Conservation (phyloP, 1,284 basidiomycete species). For the Heterobasidion occidentale region DNA sequence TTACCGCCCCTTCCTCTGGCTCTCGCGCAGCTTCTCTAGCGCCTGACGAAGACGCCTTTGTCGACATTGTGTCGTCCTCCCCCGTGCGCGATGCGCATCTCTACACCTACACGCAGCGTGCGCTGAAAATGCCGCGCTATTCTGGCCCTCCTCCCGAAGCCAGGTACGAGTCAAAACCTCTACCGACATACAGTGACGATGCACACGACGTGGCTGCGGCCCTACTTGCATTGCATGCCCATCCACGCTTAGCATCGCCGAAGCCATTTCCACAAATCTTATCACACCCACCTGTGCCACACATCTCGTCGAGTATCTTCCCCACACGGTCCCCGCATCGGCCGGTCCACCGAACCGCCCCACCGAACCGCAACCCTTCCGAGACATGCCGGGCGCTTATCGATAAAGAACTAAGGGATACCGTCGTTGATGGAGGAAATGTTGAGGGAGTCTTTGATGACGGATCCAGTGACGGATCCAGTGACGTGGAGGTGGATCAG, state of each 20-base stretch:
- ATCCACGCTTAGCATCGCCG: constrained; percentile 6
- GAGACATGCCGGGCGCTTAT: background rate
- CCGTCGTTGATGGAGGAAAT: background rate
- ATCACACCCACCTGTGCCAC: background rate
- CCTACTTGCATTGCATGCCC: constrained; percentile 9
- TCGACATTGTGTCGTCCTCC: background rate
- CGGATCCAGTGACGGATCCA: background rate
- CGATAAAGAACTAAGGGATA: background rate
- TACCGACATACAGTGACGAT: background rate
- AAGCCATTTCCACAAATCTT: background rate
- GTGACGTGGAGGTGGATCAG: background rate
- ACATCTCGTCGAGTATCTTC: background rate
- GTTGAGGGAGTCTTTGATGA: background rate
- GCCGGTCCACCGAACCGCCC: background rate
- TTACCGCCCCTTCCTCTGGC: constrained; percentile 6
- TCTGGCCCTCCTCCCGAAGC: too few relatives aligned
- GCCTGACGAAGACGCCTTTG: constrained; percentile 4
- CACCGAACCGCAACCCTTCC: background rate
- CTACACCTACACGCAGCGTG: background rate
- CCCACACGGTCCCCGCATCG: background rate
- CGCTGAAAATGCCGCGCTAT: background rate
- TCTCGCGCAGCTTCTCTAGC: constrained; percentile 12
- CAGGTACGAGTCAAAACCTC: background rate
- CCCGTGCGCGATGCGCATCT: background rate
- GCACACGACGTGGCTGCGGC: constrained; percentile 10